Evolutionary conservation across 495 filamentous ascomycete species (phyloP).

Genomic region (Penicillium turbatum): DNA sequence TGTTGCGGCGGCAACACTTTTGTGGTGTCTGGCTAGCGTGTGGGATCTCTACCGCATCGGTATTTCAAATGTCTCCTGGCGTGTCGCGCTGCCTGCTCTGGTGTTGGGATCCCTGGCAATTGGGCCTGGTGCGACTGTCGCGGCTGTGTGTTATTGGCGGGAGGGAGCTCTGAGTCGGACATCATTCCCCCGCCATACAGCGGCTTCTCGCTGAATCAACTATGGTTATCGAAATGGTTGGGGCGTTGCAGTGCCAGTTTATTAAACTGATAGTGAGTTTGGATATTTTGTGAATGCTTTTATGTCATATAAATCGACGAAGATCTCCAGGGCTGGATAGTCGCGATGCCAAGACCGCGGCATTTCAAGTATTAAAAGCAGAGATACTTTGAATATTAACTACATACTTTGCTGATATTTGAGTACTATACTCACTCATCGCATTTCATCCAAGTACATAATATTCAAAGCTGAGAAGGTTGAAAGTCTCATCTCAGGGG

Average conservation of each 20-base stretch:
- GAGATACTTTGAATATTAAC: too few relatives aligned
- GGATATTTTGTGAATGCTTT: too few relatives aligned
- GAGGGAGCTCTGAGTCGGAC: constrained; percentile 9
- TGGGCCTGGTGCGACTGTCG: constrained; percentile 16
- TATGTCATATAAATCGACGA: too few relatives aligned
- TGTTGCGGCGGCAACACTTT: constrained; percentile 5
- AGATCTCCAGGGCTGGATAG: neutral
- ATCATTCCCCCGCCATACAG: neutral
- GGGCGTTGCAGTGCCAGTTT: too few relatives aligned
- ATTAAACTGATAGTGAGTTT: too few relatives aligned
- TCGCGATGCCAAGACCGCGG: neutral
- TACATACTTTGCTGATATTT: too few relatives aligned
- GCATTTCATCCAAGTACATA: too few relatives aligned
- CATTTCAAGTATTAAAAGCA: neutral
- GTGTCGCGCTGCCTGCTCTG: neutral
- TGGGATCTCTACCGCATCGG: constrained; percentile 18
- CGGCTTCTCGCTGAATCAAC: neutral
- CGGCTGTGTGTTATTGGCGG: constrained; percentile 20
- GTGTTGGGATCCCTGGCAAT: neutral
- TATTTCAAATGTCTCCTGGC: constrained; percentile 7
- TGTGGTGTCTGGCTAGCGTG: constrained; percentile 14
- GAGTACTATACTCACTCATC: too few relatives aligned
- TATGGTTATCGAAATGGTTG: too few relatives aligned
- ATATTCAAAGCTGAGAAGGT: too few relatives aligned
- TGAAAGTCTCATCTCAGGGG: too few relatives aligned